Evolutionary conservation across 2,329 filamentous ascomycete species (phyloP).

Genomic region (Rhinocladiella mackenziei): DNA sequence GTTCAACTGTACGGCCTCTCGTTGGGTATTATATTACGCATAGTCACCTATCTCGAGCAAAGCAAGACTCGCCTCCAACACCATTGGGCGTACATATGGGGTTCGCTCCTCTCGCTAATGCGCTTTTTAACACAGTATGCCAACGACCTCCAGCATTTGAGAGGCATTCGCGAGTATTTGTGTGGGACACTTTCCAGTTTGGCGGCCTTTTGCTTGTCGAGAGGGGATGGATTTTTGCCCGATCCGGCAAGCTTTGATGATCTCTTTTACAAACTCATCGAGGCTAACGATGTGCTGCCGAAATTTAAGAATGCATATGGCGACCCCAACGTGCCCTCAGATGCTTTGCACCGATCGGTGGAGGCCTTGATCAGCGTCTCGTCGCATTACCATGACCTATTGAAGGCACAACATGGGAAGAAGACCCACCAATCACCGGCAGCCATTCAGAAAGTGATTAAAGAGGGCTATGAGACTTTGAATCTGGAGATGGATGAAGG

Average conservation of each 20-base stretch:
- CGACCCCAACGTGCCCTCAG: slow-evolving; percentile 17
- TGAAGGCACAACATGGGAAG: slow-evolving; percentile 50
- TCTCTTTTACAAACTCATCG: slow-evolving; percentile 96
- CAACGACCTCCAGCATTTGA: slow-evolving; percentile 60
- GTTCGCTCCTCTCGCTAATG: slow-evolving; percentile 78
- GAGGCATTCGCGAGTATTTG: slow-evolving; percentile 63
- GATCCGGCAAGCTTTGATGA: slow-evolving; percentile 88
- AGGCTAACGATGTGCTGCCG: slow-evolving; percentile 66
- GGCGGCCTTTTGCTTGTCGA: slow-evolving; percentile 77
- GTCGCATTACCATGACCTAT: slow-evolving; percentile 79
- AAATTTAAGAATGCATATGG: slow-evolving; percentile 72
- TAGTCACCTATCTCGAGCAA: slow-evolving; percentile 78
- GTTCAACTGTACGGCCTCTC: slow-evolving; percentile 76
- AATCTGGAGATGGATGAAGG: slow-evolving; percentile 87
- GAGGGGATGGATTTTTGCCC: slow-evolving; percentile 86
- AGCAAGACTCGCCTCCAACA: slow-evolving; percentile 77
- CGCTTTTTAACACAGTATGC: slow-evolving; percentile 87
- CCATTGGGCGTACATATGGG: slow-evolving; percentile 95
- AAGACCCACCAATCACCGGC: slow-evolving; percentile 66
- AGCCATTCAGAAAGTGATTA: slow-evolving; percentile 87
- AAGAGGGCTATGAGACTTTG: slow-evolving; percentile 91
- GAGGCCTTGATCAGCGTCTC: slow-evolving; percentile 75
- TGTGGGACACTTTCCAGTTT: slow-evolving; percentile 76
- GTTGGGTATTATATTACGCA: slow-evolving; percentile 74
- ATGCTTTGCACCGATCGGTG: slow-evolving; percentile 60